Evolutionary conservation across 352 stramenopile species (phyloP).

Genomic region (Phytophthora citricola): DNA sequence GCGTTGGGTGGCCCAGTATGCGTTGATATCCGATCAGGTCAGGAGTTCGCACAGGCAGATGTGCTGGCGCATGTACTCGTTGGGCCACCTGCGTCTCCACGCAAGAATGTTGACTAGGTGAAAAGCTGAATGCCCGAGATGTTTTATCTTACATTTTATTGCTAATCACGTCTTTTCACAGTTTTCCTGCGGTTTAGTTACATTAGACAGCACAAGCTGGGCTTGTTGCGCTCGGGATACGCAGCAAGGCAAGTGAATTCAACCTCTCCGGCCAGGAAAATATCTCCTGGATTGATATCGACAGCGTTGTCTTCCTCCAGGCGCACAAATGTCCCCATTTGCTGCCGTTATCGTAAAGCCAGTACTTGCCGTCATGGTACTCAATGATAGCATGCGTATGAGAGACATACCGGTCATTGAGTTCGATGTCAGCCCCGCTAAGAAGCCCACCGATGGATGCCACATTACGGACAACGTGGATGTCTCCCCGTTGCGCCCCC

Average conservation of each 20-base stretch:
- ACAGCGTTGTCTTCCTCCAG: constrained; percentile 74
- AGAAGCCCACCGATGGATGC: constrained; percentile 58
- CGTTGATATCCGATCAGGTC: constrained; percentile 68
- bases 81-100: constrained; percentile 22
- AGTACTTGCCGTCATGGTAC: constrained; percentile 75
- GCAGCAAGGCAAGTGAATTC: constrained; percentile 79
- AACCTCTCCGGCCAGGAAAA: constrained; percentile 74
- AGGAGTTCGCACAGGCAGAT: constrained; percentile 63
- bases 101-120: constrained; percentile 29
- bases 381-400: constrained; percentile 68
- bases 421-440: constrained; percentile 69
- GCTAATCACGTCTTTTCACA: constrained; percentile 2
- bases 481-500: constrained; percentile 74
- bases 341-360: constrained; percentile 74
- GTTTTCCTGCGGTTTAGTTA: constrained; percentile 23
- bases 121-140: constrained; percentile 5
- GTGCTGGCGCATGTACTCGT: constrained; percentile 65
- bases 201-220: constrained; percentile 61
- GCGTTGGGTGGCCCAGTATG: constrained; percentile 61
- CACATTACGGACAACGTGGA: constrained; percentile 77
- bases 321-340: constrained; percentile 79
- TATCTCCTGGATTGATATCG: constrained; percentile 68
- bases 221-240: constrained; percentile 68
- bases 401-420: constrained; percentile 76
- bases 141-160: constrained; percentile 11